These are phyloP conservation scores for Tranzscheliella williamsii DNA, from an alignment of 1,284 basidiomycete genomes.

Conservation along the genomic window DNA sequence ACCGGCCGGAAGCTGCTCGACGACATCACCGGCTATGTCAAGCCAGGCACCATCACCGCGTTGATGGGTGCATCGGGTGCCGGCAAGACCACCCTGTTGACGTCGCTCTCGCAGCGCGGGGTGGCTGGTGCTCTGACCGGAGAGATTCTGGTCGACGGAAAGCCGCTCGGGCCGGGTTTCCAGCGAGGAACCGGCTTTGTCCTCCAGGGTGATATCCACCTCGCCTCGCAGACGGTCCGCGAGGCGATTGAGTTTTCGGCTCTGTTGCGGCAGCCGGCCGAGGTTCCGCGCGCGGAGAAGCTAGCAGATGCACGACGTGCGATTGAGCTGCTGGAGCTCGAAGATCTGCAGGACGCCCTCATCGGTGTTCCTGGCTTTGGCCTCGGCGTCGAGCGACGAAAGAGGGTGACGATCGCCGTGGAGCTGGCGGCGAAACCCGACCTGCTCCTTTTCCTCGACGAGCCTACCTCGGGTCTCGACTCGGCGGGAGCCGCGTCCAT, in stretches of 20 bases:
- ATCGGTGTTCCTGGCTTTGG: conserved; percentile 49
- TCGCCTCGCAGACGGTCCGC: conserved; percentile 45
- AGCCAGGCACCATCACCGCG: conserved; percentile 75
- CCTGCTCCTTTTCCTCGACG: conserved; percentile 55
- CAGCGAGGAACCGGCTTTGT: conserved; percentile 69
- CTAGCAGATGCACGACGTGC: conserved; percentile 34
- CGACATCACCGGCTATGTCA: conserved; percentile 79
- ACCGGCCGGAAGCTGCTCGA: conserved; percentile 70
- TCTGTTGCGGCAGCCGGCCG: conserved; percentile 44
- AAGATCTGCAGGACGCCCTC: conserved; percentile 41
- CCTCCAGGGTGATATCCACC: conserved; percentile 69
- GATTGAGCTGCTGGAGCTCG: conserved; percentile 48
- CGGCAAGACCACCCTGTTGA: conserved; percentile 69
- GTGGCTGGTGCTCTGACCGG: conserved; percentile 76
- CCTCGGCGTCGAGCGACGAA: conserved; percentile 45
- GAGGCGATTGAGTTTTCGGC: conserved; percentile 53
- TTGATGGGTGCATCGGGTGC: conserved; percentile 75
- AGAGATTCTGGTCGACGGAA: conserved; percentile 76
- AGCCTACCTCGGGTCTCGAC: conserved; percentile 52
- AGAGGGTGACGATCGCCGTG: conserved; percentile 53
- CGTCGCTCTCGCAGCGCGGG: conserved; percentile 77
- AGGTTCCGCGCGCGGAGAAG: conserved; percentile 40
- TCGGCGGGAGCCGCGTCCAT: conserved; percentile 44
- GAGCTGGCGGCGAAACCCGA: conserved; percentile 54
- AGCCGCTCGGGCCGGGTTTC: conserved; percentile 73